phyloP scores from a whole-genome alignment of 768 basidiomycete genomes.

The Lentinula aciculospora region DNA sequence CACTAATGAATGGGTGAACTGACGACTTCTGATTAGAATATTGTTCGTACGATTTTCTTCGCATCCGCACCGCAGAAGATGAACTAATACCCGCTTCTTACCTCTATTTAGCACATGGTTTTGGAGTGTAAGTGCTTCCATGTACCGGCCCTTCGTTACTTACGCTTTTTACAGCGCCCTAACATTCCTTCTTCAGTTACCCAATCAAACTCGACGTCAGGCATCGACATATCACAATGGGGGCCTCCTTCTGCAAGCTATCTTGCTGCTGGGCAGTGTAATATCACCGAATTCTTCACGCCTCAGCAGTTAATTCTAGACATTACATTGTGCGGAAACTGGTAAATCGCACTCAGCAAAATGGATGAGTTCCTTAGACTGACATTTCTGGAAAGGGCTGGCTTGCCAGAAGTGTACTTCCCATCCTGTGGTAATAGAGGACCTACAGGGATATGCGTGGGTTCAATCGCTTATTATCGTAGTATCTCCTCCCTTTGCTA shows the following conservation, averaged over 20 bases:
- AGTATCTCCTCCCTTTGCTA: neutral
- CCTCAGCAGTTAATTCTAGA: constrained; percentile 45
- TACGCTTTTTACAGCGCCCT: constrained; percentile 26
- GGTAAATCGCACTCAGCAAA: constrained; percentile 18
- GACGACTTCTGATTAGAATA: constrained; percentile 7
- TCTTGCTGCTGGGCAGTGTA: constrained; percentile 28
- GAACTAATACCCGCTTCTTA: neutral
- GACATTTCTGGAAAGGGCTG: constrained; percentile 33
- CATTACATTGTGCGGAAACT: constrained; percentile 49
- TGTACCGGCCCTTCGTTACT: neutral
- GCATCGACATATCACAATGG: constrained; percentile 34
- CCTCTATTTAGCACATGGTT: constrained; percentile 33
- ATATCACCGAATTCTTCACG: constrained; percentile 35
- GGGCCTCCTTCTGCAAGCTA: constrained; percentile 36
- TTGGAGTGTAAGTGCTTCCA: constrained; percentile 32
- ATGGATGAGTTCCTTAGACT: constrained; percentile 3
- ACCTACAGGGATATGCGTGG: constrained; percentile 29
- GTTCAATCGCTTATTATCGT: constrained; percentile 7
- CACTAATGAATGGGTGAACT: neutral
- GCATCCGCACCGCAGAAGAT: neutral
- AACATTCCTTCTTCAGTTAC: constrained; percentile 31
- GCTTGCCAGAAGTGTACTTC: constrained; percentile 31
- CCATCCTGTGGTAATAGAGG: constrained; percentile 29
- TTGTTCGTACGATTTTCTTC: constrained; percentile 17
- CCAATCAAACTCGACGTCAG: constrained; percentile 21